Evolutionary conservation across 1,284 basidiomycete genomes (phyloP).

Genomic region (Moesziomyces parantarcticus): DNA sequence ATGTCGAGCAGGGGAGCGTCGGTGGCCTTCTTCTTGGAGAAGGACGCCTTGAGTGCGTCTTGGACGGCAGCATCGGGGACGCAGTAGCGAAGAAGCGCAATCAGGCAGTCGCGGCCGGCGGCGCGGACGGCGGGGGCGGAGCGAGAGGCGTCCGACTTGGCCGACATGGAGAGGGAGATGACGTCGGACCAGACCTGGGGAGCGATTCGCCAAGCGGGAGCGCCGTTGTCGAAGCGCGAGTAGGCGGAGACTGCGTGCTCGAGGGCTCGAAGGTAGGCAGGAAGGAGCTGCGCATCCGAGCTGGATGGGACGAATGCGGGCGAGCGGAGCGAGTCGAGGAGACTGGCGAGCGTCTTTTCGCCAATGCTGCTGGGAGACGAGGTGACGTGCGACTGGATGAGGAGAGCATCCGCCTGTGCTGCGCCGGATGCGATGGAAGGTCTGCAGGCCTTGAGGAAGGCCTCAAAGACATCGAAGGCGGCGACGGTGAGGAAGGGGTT

Average conservation of each 20-base stretch:
- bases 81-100: conserved; percentile 61
- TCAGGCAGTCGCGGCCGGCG: conserved; percentile 55
- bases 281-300: conserved; percentile 62
- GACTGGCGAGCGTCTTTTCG: conserved; percentile 24
- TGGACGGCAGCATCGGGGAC: conserved; percentile 58
- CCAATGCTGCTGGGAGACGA: conserved; percentile 35
- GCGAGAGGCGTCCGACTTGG: conserved; percentile 59
- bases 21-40: conserved; percentile 31
- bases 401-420: conserved; percentile 30
- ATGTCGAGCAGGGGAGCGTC: conserved; percentile 47
- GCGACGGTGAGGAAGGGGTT: conserved; percentile 65
- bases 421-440: conserved; percentile 36
- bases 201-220: conserved; percentile 50
- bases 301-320: conserved; percentile 49
- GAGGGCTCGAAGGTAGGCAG: conserved; percentile 62
- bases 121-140: conserved; percentile 53
- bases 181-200: conserved; percentile 55
- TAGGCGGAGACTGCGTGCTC: conserved; percentile 62
- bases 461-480: conserved; percentile 64
- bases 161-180: conserved; percentile 52
- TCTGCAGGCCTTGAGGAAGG: conserved; percentile 58
- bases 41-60: conserved; percentile 40
- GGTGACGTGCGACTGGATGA: conserved; percentile 31
- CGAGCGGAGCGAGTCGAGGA: conserved; percentile 56
- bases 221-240: conserved; percentile 51